Evolutionary conservation across 2,329 filamentous ascomycete genomes (phyloP), one percentile per base, ranked within the genome.

Genomic region (Blumeria hordei): DNA sequence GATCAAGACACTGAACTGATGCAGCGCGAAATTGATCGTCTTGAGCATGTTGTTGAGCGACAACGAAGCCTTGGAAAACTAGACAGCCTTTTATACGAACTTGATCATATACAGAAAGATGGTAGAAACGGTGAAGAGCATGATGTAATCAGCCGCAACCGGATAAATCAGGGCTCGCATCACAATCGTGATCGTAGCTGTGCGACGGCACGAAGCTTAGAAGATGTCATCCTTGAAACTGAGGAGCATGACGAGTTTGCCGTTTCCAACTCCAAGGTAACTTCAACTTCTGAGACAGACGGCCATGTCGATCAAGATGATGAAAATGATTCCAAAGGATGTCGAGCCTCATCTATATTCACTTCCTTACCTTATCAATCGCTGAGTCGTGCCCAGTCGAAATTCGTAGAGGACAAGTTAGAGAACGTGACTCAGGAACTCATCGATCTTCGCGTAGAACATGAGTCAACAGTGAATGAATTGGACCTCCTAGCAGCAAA

Each of bases 1-100:
- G 92, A 98, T 63, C 90, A 96, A 67, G 92, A 98, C 65, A 80
- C 86, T 59, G 92, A 96, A 66, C 72, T 95, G 58, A 95, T 98
- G 90, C 88, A 94, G 67, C 85, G 90, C 37, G 92, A 98, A 64
- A 85, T 98, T 59, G 86, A 95, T 63, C 80, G 90, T 36, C 74
- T 98, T 11, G 92, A 96, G 68, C 86, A 94, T 67, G 87, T 98
- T 7, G 80, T 98, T 54, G 90, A 96, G 67, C 85, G 93, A 52
- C 92, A 98, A 67, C 78, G 92, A 57, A 95, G 88, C 66, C 77
- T 98, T 3, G 92, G 92, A 43, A 94, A 95, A 67, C 76, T 98
- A 3, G 92, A 98, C 65, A 93, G 84, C 54, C 75, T 98, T 7
- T 76, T 98, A 0, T 81, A 93, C 61, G 92, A 98, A 64, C 76